These are phyloP conservation scores for Zygosaccharomyces rouxii DNA, from an alignment of 805 yeast species.

Conservation along the genomic window DNA sequence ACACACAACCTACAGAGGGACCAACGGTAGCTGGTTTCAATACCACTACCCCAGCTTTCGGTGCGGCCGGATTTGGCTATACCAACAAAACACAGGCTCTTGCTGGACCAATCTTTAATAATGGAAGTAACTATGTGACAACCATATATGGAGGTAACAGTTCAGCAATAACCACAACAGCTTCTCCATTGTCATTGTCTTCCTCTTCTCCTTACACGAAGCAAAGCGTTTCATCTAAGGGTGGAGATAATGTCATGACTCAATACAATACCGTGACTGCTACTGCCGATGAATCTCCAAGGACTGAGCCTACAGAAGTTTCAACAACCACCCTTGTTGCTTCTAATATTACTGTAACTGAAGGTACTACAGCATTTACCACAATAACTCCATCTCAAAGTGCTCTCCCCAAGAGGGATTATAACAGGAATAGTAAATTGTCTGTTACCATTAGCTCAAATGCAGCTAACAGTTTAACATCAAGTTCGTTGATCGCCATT, in stretches of 20 bases:
- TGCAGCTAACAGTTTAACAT: not conserved
- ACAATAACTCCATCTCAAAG: not conserved
- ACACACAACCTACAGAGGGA: not conserved
- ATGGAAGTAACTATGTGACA: not conserved
- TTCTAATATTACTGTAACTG: constrained; percentile 14
- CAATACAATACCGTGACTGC: not conserved
- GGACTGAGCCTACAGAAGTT: not conserved
- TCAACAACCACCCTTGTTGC: not conserved
- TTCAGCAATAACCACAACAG: not conserved
- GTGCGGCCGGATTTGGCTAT: not conserved
- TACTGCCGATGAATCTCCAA: not conserved
- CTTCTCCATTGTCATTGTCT: not conserved
- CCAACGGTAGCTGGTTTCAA: not conserved
- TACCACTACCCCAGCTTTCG: not conserved
- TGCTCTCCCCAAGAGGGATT: not conserved
- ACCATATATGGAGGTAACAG: not conserved
- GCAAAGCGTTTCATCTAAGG: not conserved
- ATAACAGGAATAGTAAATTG: not conserved
- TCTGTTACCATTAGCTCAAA: not conserved
- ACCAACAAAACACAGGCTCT: not conserved
- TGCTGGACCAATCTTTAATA: not conserved
- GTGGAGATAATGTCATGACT: not conserved
- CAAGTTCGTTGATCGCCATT: not conserved
- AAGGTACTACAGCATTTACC: constrained; percentile 58
- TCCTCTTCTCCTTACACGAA: not conserved